Evolutionary conservation across 768 basidiomycete genomes (phyloP).

Genomic region (Rhizopogon sp.): DNA sequence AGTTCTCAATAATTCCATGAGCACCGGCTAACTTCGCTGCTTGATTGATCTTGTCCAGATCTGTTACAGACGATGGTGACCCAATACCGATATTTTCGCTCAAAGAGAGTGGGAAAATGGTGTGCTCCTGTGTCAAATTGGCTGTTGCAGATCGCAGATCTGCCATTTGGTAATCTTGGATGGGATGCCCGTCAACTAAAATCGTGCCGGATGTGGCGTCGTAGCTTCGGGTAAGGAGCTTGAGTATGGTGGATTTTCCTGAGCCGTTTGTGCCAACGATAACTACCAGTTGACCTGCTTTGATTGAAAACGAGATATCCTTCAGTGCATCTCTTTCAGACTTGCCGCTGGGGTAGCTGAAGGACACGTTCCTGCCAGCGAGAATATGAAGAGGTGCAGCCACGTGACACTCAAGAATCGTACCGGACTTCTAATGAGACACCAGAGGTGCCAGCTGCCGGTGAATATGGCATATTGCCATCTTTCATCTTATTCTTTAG

Average conservation of each 20-base stretch:
- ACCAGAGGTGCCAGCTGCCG: constrained; percentile 8
- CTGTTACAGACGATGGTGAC: constrained; percentile 9
- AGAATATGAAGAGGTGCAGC: neutral
- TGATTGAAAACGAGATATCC: constrained; percentile 24
- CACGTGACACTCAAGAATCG: neutral
- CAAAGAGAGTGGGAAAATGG: constrained; percentile 32
- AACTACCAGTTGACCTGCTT: constrained; percentile 27
- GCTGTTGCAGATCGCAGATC: constrained; percentile 35
- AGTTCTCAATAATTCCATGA: constrained; percentile 32
- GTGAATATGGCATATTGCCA: constrained; percentile 20
- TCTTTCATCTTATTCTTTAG: constrained; percentile 21
- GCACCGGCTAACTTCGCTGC: constrained; percentile 33
- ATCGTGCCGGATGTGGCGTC: constrained; percentile 33
- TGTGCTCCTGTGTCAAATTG: constrained; percentile 37
- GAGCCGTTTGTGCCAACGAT: constrained; percentile 31
- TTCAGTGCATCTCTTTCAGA: constrained; percentile 17
- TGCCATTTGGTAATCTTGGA: constrained; percentile 25
- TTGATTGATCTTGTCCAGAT: constrained; percentile 13
- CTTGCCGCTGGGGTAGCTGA: constrained; percentile 44
- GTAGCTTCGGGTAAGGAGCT: constrained; percentile 33
- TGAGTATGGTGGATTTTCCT: constrained; percentile 33
- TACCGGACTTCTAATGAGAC: constrained; percentile 17
- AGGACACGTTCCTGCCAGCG: constrained; percentile 40
- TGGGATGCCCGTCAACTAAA: constrained; percentile 30
- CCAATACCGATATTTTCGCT: constrained; percentile 38